Evolutionary conservation across 352 stramenopile species (phyloP), one percentile per base, ranked within the genome.

Genomic region (Aphanomyces euteiches): DNA sequence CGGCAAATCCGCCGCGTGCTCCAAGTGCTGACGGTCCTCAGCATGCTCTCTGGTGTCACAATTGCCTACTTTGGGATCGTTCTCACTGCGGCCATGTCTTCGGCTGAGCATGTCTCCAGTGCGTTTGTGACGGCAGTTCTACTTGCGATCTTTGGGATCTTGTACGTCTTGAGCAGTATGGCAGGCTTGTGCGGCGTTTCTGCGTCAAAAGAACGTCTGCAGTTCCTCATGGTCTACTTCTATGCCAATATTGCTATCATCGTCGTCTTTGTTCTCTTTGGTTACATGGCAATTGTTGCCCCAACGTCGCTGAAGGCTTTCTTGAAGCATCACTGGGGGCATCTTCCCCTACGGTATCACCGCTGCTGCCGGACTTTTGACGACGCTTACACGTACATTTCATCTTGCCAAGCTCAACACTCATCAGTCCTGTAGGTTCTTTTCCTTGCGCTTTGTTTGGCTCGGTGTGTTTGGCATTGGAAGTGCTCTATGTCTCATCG

Each of bases 281-380:
- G 41, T 21, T 67, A 67, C 59, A 56, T 67, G 40, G 59, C 59
- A 5, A 41, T 67, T 34, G 59, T 50, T 28, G 59, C 59, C 41
- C 59, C 59, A 36, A 57, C 59, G 40, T 19, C 59, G 1, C 19
- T 67, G 4, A 28, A 17, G n/a, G 56, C 41, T 1, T 94, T 83
- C 83, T 72, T 95, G 54, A 92, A 93, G 66, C 84, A 85, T 66
- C 83, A 92, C 73, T 93, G 87, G 87, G 76, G 73, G 36, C 60
- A 72, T 13, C 38, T 73, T 43, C 73, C 86, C 7, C 73, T 93
- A 41, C 70, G 74, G 7, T 77, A 79, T 21, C 73, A 80, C 10
- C 48, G 73, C 0, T 92, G 84, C 65, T 95, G 87, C 64, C 47
- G 56, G 19, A 80, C 80, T 10, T 95, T 88, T 75, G 81, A 78